A percentile compares a stretch with the other conserved stretches of the same genome.
Evolutionary conservation across 495 filamentous ascomycete species (phyloP).

Genomic region (Astrothelium subdiscretum): DNA sequence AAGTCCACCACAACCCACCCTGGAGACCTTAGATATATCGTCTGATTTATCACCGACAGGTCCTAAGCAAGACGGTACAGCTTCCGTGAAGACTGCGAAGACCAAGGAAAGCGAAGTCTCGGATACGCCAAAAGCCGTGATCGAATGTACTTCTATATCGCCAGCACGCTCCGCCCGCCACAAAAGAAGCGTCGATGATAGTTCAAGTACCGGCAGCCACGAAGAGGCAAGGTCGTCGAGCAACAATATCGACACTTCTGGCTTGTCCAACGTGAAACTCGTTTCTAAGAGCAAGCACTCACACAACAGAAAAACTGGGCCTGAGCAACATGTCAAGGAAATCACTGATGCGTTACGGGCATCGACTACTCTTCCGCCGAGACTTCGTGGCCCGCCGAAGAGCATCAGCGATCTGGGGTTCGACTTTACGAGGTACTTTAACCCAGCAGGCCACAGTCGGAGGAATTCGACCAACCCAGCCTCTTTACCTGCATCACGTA

Average conservation of each 20-base stretch:
- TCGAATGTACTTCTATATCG: neutral
- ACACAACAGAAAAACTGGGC: neutral
- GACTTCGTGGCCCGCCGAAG: neutral
- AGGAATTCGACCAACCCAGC: neutral
- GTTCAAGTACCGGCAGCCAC: neutral
- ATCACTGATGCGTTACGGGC: neutral
- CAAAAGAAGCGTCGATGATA: neutral
- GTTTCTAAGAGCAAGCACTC: neutral
- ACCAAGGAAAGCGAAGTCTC: neutral
- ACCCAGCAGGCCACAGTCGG: conserved; percentile 8
- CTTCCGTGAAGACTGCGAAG: neutral
- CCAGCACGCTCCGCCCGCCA: neutral
- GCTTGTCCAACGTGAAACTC: neutral
- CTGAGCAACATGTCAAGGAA: neutral
- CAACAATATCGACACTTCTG: neutral
- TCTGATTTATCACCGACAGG: neutral
- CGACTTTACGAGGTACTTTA: conserved; percentile 39
- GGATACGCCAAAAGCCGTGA: neutral
- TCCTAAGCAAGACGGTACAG: neutral
- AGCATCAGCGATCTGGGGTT: conserved; percentile 30
- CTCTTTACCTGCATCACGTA: neutral
- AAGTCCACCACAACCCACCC: neutral
- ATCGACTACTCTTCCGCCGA: neutral
- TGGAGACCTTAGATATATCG: neutral
- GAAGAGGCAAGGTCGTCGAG: neutral